Evolutionary conservation across 176 grass and related monocot genomes (phyloP).

Genomic region (Musa schizocarpa): DNA sequence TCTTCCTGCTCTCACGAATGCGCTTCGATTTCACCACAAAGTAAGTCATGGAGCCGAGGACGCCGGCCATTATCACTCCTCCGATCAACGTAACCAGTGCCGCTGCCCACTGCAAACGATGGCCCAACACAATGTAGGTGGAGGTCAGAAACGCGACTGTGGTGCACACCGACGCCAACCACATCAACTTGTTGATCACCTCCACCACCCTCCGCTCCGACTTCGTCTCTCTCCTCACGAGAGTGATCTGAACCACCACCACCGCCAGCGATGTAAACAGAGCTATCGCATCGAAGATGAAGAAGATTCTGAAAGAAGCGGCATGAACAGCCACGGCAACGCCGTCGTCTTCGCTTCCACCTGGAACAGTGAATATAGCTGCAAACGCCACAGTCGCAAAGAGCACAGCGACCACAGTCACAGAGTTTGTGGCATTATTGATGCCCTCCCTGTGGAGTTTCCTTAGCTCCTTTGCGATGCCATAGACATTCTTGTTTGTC

Average conservation of each 20-base stretch:
- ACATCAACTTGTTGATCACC: not conserved
- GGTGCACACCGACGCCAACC: conserved; percentile 19
- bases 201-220: too few species aligned
- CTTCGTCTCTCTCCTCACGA: conserved; percentile 8
- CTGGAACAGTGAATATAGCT: conserved; percentile 7
- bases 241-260: conserved; percentile 18
- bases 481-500: too few species aligned
- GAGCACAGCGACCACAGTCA: conserved; percentile 15
- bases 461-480: conserved; percentile 16
- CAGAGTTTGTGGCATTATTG: conserved; percentile 20
- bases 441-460: conserved; percentile 18
- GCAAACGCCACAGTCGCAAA: conserved; percentile 19
- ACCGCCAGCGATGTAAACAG: conserved; percentile 20
- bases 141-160: conserved; percentile 10
- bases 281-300: conserved; percentile 10
- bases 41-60: conserved; percentile 12
- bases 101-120: conserved; percentile 3
- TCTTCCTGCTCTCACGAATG: conserved; percentile 4
- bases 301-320: conserved; percentile 2
- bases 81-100: conserved; percentile 8
- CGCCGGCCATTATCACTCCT: conserved; percentile 7
- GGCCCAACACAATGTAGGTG: conserved; percentile 10
- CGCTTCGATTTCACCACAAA: conserved; percentile 20
- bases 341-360: conserved; percentile 3
- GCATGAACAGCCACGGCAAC: not conserved